Conservation (phyloP, 163 green algal species). For the Coccomyxa subellipsoidea region DNA sequence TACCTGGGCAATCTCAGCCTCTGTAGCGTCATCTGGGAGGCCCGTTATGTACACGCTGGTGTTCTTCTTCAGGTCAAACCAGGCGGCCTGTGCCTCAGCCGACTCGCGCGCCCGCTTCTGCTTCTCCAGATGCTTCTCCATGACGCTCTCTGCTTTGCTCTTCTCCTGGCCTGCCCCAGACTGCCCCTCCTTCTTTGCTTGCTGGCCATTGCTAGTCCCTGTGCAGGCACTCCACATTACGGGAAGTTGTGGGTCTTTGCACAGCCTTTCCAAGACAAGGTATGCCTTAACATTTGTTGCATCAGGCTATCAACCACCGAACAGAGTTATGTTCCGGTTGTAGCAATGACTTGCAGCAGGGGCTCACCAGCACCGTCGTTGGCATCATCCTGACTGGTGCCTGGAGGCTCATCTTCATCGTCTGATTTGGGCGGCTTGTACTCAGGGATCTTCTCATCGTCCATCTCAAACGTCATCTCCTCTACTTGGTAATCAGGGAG, state of each 20-base stretch:
- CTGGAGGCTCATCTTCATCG: background rate
- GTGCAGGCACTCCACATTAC: background rate
- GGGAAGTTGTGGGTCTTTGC: no score
- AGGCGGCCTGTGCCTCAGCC: constrained; percentile 25
- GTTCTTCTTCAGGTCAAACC: constrained; percentile 68
- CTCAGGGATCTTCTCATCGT: constrained; percentile 37
- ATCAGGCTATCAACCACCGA: no score
- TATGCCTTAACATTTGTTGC: no score
- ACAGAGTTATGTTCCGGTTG: no score
- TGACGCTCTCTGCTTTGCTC: constrained; percentile 5
- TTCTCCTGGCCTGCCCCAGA: background rate
- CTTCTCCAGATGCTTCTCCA: constrained; percentile 22
- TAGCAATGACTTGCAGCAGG: background rate
- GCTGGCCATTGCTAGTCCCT: background rate
- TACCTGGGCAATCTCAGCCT: constrained; percentile 70
- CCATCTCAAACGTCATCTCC: constrained; percentile 53
- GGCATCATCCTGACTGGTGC: background rate
- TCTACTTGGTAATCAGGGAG: constrained; percentile 29
- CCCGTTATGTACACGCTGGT: constrained; percentile 92
- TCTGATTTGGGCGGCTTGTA: constrained; percentile 23
- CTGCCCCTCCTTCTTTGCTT: background rate
- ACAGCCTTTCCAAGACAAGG: background rate
- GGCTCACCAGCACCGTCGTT: background rate
- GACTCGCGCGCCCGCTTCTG: constrained; percentile 17
- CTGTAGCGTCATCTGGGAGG: constrained; percentile 79